Evolutionary conservation across 208 protist genomes (phyloP).

Genomic region (Leishmania martiniquensis): DNA sequence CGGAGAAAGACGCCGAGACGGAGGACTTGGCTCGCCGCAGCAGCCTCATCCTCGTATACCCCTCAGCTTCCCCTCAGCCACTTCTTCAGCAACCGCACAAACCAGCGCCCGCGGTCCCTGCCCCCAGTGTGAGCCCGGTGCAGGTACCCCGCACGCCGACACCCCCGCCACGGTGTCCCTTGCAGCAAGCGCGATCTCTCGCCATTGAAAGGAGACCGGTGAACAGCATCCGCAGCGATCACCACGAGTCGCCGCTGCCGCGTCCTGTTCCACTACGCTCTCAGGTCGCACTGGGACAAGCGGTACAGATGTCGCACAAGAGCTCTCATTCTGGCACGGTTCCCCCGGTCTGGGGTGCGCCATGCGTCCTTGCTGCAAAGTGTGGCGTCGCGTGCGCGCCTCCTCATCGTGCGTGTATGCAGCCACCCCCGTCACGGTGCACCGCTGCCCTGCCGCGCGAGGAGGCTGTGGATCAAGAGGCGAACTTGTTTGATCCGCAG

Average conservation of each 20-base stretch:
- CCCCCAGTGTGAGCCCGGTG: conserved; percentile 21
- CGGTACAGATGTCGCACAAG: neutral
- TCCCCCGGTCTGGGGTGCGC: neutral
- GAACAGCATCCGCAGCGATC: neutral
- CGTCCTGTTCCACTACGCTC: conserved; percentile 70
- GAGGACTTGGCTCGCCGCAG: conserved; percentile 17
- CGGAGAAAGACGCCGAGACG: neutral
- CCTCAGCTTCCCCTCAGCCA: conserved; percentile 3
- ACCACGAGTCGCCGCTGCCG: conserved; percentile 45
- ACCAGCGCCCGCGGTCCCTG: conserved; percentile 18
- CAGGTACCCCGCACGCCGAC: conserved; percentile 34
- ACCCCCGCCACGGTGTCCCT: conserved; percentile 1
- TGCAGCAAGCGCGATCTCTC: neutral
- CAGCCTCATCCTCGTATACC: conserved; percentile 42
- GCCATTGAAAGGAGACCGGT: neutral
- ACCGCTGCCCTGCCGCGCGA: neutral
- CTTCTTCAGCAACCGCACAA: conserved; percentile 47
- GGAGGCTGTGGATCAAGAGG: conserved; percentile 4
- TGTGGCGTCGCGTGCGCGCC: neutral
- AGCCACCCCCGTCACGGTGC: neutral
- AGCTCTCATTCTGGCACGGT: neutral
- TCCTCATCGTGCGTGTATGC: neutral
- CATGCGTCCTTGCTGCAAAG: neutral
- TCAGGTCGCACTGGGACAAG: conserved; percentile 31
- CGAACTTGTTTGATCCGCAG: conserved; percentile 18